Conservation (phyloP, 225 moss, liverwort and hornwort species). For the Straminergon stramineum region DNA sequence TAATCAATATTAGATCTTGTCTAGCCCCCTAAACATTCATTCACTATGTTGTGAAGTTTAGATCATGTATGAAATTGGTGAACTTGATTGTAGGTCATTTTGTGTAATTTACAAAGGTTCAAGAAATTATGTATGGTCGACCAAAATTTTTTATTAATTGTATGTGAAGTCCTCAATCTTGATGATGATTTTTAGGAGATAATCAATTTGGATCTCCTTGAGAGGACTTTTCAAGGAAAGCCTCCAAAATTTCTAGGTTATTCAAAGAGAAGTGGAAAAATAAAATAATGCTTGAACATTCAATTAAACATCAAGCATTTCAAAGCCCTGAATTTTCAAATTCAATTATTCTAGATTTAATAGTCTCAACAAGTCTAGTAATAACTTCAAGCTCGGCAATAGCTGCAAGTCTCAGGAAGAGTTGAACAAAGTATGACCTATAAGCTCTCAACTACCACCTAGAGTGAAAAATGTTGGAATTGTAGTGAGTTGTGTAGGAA, state of each 20-base stretch:
- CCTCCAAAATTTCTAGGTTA: neutral
- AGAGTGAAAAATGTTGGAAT: neutral
- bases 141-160: neutral
- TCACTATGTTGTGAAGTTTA: neutral
- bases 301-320: neutral
- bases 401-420: neutral
- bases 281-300: neutral
- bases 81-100: neutral
- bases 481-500: neutral
- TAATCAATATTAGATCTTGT: neutral
- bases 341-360: neutral
- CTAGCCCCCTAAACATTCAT: neutral
- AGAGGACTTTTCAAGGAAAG: neutral
- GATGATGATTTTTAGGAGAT: neutral
- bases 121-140: neutral
- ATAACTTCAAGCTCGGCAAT: neutral
- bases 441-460: neutral
- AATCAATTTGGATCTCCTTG: neutral
- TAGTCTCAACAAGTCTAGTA: neutral
- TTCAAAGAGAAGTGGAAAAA: neutral
- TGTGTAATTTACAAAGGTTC: neutral
- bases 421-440: neutral
- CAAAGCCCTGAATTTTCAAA: neutral
- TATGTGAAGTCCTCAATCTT: rapidly evolving
- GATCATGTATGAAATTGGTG: neutral